Conservation (phyloP, 176 grass and related monocot species). For the Hordeum marinum region DNA sequence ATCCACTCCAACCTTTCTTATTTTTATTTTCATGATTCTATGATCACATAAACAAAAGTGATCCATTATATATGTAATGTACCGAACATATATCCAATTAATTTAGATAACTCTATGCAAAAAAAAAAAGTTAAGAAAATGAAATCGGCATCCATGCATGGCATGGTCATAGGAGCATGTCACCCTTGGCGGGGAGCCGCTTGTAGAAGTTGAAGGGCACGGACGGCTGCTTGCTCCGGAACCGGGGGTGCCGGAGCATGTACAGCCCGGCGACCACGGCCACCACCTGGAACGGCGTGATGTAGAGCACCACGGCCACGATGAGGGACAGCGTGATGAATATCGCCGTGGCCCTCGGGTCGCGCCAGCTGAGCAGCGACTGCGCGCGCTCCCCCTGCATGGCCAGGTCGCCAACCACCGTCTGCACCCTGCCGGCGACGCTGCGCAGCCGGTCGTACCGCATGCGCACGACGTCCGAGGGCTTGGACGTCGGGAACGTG, state of each 20-base stretch:
- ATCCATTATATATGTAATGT: neutral
- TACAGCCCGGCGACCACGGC: neutral
- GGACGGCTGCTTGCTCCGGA: neutral
- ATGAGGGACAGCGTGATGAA: neutral
- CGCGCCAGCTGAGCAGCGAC: conserved; percentile 66
- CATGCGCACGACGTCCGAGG: conserved; percentile 43
- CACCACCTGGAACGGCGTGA: neutral
- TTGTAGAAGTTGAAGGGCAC: neutral
- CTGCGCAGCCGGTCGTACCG: conserved; percentile 65
- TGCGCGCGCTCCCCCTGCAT: conserved; percentile 6
- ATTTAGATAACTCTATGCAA: no score
- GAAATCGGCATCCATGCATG: no score
- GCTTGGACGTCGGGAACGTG: conserved; percentile 43
- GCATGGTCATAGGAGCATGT: neutral
- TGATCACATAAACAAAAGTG: neutral
- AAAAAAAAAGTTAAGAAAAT: no score
- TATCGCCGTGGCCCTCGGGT: conserved; percentile 52
- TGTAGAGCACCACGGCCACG: neutral
- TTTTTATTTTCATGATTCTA: no score
- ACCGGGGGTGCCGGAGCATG: neutral
- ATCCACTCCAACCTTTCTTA: neutral
- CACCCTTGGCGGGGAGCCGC: neutral
- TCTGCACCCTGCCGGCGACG: neutral
- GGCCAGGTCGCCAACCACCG: conserved; percentile 4
- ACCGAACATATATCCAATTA: no score